Evolutionary conservation across 768 basidiomycete genomes (phyloP).

Genomic region (Lentinula boryana): DNA sequence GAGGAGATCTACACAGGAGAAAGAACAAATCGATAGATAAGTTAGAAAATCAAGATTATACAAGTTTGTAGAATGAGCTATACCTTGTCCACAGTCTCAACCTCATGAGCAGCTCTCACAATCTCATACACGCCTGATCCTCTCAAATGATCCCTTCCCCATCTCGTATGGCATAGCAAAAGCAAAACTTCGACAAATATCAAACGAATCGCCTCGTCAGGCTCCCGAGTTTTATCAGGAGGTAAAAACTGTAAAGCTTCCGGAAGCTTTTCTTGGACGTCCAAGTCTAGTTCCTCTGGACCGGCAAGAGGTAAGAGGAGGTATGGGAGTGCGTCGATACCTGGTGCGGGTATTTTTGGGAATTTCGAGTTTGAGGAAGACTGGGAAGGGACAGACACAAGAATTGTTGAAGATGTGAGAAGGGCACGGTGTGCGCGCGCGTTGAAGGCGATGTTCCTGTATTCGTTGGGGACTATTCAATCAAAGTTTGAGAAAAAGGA

Average conservation of each 20-base stretch:
- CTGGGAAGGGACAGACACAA: conserved; percentile 41
- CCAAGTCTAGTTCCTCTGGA: conserved; percentile 91
- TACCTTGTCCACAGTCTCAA: conserved; percentile 76
- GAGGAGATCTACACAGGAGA: conserved; percentile 59
- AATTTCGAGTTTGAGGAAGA: conserved; percentile 15
- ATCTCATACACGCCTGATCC: conserved; percentile 84
- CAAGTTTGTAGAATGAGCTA: conserved; percentile 7
- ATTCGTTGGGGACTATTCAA: not conserved
- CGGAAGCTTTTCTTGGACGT: conserved; percentile 87
- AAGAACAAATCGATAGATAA: not conserved
- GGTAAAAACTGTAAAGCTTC: conserved; percentile 84
- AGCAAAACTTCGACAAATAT: conserved; percentile 88
- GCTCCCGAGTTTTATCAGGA: conserved; percentile 76
- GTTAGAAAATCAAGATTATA: not conserved
- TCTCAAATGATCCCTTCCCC: conserved; percentile 80
- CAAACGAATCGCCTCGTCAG: conserved; percentile 68
- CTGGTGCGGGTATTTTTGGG: conserved; percentile 53
- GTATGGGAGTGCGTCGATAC: conserved; percentile 80
- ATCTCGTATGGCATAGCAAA: conserved; percentile 81
- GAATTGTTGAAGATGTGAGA: conserved; percentile 56
- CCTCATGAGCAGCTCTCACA: conserved; percentile 68
- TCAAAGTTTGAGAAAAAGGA: not conserved
- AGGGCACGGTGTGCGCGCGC: conserved; percentile 63
- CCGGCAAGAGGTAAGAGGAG: conserved; percentile 89
- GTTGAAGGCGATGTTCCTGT: conserved; percentile 78